These are phyloP conservation scores for Aspergillus sojae DNA, from an alignment of 2,329 filamentous ascomycete genomes.

Conservation along the genomic window DNA sequence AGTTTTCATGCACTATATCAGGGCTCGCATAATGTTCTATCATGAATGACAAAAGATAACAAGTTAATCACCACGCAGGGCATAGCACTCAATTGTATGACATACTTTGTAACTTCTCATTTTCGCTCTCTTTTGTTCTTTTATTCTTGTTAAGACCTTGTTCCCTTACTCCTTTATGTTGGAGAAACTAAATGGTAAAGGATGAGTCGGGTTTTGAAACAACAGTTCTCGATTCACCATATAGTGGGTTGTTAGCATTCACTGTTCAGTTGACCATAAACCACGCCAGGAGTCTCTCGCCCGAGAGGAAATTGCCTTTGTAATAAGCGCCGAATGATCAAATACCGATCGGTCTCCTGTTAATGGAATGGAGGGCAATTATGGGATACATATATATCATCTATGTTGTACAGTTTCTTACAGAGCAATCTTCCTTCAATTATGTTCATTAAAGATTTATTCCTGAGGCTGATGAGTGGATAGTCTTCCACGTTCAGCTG, in stretches of 20 bases:
- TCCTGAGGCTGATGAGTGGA: background rate
- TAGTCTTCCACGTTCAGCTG: background rate
- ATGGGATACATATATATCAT: background rate
- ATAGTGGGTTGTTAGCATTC: background rate
- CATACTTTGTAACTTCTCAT: background rate
- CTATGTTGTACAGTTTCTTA: background rate
- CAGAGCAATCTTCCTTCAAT: background rate
- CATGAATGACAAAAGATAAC: background rate
- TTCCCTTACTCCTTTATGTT: background rate
- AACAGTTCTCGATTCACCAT: background rate
- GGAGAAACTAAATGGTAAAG: background rate
- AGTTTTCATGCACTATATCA: slow-evolving; percentile 16
- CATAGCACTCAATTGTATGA: background rate
- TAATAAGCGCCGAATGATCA: background rate
- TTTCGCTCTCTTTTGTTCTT: slow-evolving; percentile 5
- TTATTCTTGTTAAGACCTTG: background rate
- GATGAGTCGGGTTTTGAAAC: background rate
- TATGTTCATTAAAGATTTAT: background rate
- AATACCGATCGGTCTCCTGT: background rate
- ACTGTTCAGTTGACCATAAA: background rate
- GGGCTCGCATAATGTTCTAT: background rate
- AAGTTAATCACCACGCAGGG: background rate
- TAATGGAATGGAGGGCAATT: background rate
- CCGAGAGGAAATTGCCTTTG: slow-evolving; percentile 1
- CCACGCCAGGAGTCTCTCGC: slow-evolving; percentile 3